Conservation (phyloP, 2,329 filamentous ascomycete genomes). For the Fusarium phyllophilum region DNA sequence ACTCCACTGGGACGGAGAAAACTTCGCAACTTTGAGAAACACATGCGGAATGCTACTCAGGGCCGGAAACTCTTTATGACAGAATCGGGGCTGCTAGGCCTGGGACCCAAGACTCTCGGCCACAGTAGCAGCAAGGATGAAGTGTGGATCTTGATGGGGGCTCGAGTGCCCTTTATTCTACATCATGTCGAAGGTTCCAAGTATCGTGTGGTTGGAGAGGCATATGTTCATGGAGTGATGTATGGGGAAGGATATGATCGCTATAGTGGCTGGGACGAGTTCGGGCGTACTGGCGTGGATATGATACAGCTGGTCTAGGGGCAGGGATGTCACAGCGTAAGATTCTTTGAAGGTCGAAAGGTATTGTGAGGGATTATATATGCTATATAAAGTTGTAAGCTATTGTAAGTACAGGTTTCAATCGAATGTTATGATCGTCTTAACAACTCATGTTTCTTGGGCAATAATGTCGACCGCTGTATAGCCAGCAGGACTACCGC, state of each 20-base stretch:
- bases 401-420: neutral
- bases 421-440: neutral
- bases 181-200: neutral
- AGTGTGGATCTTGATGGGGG: neutral
- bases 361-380: neutral
- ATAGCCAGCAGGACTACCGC: neutral
- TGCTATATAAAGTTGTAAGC: rapidly evolving
- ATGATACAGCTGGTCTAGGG: neutral
- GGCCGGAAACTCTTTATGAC: neutral
- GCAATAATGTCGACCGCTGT: neutral
- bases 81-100: neutral
- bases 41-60: neutral
- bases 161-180: neutral
- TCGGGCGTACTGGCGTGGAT: neutral
- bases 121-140: neutral
- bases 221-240: neutral
- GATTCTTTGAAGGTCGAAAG: rapidly evolving
- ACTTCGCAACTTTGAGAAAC: neutral
- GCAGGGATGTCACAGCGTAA: neutral
- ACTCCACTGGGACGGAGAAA: neutral
- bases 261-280: neutral
- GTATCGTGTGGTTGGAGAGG: neutral
- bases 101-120: neutral
- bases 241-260: neutral
- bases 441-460: neutral